Evolutionary conservation across 139 green algal genomes (phyloP), one percentile per base, ranked within the genome.

Genomic region (Volvox africanus): DNA sequence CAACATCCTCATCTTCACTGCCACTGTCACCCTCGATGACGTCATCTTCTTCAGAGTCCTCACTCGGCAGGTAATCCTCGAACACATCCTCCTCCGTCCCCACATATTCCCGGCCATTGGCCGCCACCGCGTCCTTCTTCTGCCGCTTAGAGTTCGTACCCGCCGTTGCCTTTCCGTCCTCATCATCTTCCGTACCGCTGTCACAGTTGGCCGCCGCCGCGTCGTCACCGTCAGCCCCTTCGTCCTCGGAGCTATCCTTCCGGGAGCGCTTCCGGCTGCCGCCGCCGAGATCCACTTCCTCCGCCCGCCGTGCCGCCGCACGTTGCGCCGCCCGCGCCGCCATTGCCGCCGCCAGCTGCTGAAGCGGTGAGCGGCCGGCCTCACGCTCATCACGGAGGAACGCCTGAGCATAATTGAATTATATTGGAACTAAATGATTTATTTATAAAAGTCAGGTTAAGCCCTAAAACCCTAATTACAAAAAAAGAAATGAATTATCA

Each of bases 341-440:
- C 88, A 98, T 86, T 55, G 91, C 50, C 35, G 37, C 35, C 0
- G 93, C 92, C 76, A 94, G 95, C 89, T 94, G 92, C 84, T 95
- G 89, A 90, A 98, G 85, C 17, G 96, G 95, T 0, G 95, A 91
- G 90, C 95, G 12, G 20, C 88, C 44, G 19, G 71, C 86, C 71
- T 73, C 86, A 30, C 30, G 50, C 86, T 90, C 86, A 20, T 90
- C 86, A 1, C 73, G 73, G 14, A 90, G 86, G 71, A 90, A 90
- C 30, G 55, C n/a, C 86, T 90, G 73, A 0, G n/a, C n/a, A n/a
- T n/a, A n/a, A n/a, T n/a, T n/a, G n/a, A n/a, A n/a, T n/a, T n/a
- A n/a, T n/a, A n/a, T n/a, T n/a, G n/a, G n/a, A n/a, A n/a, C n/a
- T n/a, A n/a, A n/a, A n/a, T n/a, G n/a, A n/a, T n/a, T n/a, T n/a